phyloP scores from a whole-genome alignment of 495 filamentous ascomycete genomes.

The Cryomyces minteri region DNA sequence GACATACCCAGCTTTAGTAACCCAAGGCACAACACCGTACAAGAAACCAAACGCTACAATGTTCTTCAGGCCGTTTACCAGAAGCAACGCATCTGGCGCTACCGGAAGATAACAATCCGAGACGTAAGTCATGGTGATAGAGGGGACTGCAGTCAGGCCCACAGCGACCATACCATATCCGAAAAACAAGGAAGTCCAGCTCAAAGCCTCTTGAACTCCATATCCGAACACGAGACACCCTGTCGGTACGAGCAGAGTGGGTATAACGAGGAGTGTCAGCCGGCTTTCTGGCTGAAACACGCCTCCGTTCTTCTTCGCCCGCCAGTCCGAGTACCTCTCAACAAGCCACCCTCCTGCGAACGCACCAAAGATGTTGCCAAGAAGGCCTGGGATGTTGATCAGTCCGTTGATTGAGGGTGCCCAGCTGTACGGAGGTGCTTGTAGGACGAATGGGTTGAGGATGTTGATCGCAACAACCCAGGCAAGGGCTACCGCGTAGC shows the following conservation, averaged over 20 bases:
- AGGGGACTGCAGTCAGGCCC: constrained; percentile 13
- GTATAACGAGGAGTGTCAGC: constrained; percentile 12
- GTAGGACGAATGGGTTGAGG: constrained; percentile 15
- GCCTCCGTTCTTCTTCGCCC: constrained; percentile 14
- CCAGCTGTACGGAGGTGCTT: constrained; percentile 18
- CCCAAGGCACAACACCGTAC: constrained; percentile 18
- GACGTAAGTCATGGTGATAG: constrained; percentile 14
- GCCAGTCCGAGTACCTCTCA: constrained; percentile 13
- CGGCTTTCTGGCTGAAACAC: constrained; percentile 16
- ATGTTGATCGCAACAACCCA: constrained; percentile 18
- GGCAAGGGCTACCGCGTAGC: constrained; percentile 13
- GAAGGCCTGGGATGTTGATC: constrained; percentile 18
- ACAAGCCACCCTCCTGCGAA: constrained; percentile 13
- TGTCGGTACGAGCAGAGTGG: constrained; percentile 13
- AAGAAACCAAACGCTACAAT: background rate
- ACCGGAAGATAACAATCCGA: constrained; percentile 15
- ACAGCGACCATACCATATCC: constrained; percentile 17
- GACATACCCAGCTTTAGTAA: constrained; percentile 15
- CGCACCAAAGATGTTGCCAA: constrained; percentile 17
- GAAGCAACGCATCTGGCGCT: constrained; percentile 15
- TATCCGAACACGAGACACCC: constrained; percentile 18
- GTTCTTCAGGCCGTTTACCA: constrained; percentile 15
- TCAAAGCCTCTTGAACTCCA: constrained; percentile 9
- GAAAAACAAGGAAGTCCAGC: constrained; percentile 17
- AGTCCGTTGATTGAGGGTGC: constrained; percentile 13